Evolutionary conservation across 805 yeast species (phyloP), one percentile per base, ranked within the genome.

Genomic region (Ogataea chonburiensis): DNA sequence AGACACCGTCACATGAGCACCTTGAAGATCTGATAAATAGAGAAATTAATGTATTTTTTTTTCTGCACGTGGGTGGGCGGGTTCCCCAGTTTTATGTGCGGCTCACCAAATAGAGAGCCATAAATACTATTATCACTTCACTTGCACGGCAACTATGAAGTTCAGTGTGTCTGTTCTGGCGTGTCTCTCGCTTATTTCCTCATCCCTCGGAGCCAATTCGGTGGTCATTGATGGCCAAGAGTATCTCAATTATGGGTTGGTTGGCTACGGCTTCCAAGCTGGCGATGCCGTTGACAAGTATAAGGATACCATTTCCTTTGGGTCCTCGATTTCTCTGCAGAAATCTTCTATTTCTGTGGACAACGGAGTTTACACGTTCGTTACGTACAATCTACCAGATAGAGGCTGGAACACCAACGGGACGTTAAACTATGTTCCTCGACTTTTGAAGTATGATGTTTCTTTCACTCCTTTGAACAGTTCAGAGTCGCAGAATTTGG

Each of bases 1-100:
- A 53, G 48, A 20, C 52, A 60, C 28, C 66, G 77, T 43, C 65
- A 73, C 37, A 73, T 74, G 70, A 74, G 80, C 57, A 62, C 67
- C 31, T 64, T 74, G 43, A 46, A 56, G 38, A 34, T 58, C 23
- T 56, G 31, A 20, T 17, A 19, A 17, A 19, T 16, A 22, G 22
- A 27, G 20, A 34, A 23, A 34, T 17, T 22, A n/a, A 15, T 17
- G 22, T 14, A 24, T 17, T 7, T 25, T 25, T 22, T 14, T 26
- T 17, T 24, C 17, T 10, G 31, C 40, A 37, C 40, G 40, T 37
- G 40, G 30, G 16, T 14, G 23, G 32, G 16, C 15, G 12, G 8
- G n/a, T 13, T 22, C 25, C 24, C 34, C 7, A 19, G n/a, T n/a
- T n/a, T n/a, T n/a, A n/a, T n/a, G n/a, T n/a, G n/a, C n/a, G n/a